Percentiles rank a stretch among this genome's conserved stretches.
These are phyloP conservation scores for Verticillium dahliae DNA, from an alignment of 2,329 filamentous ascomycete species.

Conservation along the genomic window DNA sequence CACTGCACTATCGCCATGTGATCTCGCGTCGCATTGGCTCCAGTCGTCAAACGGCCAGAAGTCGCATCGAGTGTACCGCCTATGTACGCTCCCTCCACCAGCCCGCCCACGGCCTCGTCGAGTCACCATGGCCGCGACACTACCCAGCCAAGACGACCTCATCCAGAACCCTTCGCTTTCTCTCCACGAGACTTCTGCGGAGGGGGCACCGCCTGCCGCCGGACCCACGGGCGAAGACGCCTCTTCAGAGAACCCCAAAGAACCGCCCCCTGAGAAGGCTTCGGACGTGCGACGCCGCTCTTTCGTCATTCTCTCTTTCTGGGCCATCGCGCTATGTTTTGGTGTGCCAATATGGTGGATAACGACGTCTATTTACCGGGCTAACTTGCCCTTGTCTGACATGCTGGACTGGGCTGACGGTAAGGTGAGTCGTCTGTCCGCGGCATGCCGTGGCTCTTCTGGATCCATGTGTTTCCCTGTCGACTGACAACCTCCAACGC, in stretches of 20 bases:
- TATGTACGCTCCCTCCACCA: background rate
- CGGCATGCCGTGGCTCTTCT: background rate
- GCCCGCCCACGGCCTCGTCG: background rate
- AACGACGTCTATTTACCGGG: constrained; percentile 88
- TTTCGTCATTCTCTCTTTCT: constrained; percentile 79
- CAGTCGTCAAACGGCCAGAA: background rate
- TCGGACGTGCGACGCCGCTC: constrained; percentile 64
- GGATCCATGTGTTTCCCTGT: background rate
- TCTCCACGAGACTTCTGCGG: background rate
- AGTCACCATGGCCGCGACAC: constrained; percentile 5
- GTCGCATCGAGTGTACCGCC: background rate
- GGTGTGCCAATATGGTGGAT: constrained; percentile 94
- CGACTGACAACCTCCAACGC: background rate
- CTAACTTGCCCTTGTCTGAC: constrained; percentile 70
- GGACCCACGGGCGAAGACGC: background rate
- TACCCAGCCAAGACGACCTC: constrained; percentile 2
- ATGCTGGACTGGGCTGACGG: constrained; percentile 94
- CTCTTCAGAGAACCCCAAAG: constrained; percentile 23
- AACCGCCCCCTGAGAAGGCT: constrained; percentile 71
- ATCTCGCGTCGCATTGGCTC: background rate
- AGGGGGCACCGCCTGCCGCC: background rate
- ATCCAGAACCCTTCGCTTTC: background rate
- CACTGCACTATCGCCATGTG: background rate
- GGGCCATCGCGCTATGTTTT: constrained; percentile 75
- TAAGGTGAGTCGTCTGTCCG: constrained; percentile 48